phyloP scores from a whole-genome alignment of 139 green algal species.

The Zygnema circumcarinatum region DNA sequence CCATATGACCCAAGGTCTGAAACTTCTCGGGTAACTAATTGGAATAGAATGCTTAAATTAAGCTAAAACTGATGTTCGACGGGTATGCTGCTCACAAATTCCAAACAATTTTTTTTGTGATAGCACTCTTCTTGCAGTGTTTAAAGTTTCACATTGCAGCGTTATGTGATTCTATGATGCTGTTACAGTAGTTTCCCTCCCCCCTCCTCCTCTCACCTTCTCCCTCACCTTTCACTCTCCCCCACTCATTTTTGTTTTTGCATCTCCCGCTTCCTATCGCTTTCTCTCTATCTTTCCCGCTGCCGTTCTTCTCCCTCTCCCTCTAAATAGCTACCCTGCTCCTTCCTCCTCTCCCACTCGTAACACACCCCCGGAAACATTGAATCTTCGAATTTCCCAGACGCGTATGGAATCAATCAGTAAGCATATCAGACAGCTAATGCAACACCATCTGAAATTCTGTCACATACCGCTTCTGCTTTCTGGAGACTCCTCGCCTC shows the following conservation, averaged over 20 bases:
- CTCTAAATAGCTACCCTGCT: too few relatives aligned
- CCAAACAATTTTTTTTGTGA: background rate
- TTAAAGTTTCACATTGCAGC: background rate
- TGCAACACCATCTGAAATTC: too few relatives aligned
- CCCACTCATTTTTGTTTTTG: background rate
- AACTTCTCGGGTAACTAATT: background rate
- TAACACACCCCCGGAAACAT: too few relatives aligned
- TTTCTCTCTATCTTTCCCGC: background rate
- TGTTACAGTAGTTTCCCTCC: background rate
- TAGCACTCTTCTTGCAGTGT: background rate
- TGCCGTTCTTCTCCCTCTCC: too few relatives aligned
- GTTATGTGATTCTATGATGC: background rate
- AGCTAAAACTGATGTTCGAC: background rate
- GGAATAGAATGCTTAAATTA: background rate
- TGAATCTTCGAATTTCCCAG: too few relatives aligned
- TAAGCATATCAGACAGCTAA: too few relatives aligned
- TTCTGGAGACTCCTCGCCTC: too few relatives aligned
- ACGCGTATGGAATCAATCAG: too few relatives aligned
- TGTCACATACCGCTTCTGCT: too few relatives aligned
- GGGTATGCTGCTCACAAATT: background rate
- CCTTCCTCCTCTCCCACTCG: too few relatives aligned
- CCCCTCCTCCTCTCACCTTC: background rate
- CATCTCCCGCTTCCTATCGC: background rate
- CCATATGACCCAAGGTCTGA: too few relatives aligned
- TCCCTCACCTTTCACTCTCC: background rate